Evolutionary conservation across 2,329 filamentous ascomycete species (phyloP).

Genomic region (Dactylellina leptospora): DNA sequence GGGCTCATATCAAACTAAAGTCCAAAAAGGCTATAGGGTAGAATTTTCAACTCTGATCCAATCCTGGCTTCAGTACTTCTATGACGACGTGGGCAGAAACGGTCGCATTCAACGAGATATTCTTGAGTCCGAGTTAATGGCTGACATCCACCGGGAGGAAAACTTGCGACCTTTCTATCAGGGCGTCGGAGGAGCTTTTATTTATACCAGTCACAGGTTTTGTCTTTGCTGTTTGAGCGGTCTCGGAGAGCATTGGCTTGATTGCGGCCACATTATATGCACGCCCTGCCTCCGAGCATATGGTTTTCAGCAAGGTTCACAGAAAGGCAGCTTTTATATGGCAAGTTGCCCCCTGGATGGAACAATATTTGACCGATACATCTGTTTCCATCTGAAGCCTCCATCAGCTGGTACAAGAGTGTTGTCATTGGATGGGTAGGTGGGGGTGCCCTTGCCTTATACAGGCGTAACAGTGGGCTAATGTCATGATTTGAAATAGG

Average conservation of each 20-base stretch:
- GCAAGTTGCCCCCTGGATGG: slow-evolving; percentile 11
- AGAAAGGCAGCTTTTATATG: neutral
- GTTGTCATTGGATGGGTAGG: slow-evolving; percentile 21
- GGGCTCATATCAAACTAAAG: too few relatives aligned
- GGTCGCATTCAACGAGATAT: too few relatives aligned
- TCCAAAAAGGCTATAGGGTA: too few relatives aligned
- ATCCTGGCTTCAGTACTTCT: too few relatives aligned
- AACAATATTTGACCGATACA: slow-evolving; percentile 53
- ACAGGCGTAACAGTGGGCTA: neutral
- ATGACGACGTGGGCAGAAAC: too few relatives aligned
- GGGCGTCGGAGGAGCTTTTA: slow-evolving; percentile 55
- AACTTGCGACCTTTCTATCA: slow-evolving; percentile 57
- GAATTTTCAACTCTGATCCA: too few relatives aligned
- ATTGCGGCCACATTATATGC: slow-evolving; percentile 30
- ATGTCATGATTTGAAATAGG: slow-evolving; percentile 26
- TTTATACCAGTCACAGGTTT: slow-evolving; percentile 54
- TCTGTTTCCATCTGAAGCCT: slow-evolving; percentile 21
- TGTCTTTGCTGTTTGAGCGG: slow-evolving; percentile 56
- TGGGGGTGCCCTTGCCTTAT: slow-evolving; percentile 4
- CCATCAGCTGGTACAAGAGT: slow-evolving; percentile 17
- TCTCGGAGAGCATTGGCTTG: slow-evolving; percentile 56
- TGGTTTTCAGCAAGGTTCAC: too few relatives aligned
- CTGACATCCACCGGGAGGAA: slow-evolving; percentile 58
- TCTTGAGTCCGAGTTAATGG: too few relatives aligned
- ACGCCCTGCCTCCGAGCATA: slow-evolving; percentile 27